Evolutionary conservation across 192 early-diverging fungal genomes (phyloP).

Genomic region (Mortierella alpina): DNA sequence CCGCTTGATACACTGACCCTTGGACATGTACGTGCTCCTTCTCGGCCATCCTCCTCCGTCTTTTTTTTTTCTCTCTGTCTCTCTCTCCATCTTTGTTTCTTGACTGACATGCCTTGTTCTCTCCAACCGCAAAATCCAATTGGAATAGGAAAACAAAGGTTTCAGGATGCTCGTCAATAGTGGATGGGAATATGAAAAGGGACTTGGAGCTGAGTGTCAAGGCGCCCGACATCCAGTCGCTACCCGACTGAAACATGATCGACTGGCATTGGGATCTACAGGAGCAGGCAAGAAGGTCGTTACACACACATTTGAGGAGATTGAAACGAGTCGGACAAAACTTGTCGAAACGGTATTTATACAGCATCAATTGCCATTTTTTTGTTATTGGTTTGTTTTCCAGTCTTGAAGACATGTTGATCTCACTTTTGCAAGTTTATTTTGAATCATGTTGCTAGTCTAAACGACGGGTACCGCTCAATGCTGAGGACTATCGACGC

Average conservation of each 20-base stretch:
- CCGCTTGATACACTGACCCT: conserved; percentile 31
- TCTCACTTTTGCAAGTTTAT: neutral
- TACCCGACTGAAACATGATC: conserved; percentile 59
- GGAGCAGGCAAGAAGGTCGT: conserved; percentile 22
- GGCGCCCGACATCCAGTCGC: conserved; percentile 57
- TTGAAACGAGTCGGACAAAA: conserved; percentile 31
- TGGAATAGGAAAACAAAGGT: conserved; percentile 51
- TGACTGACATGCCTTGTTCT: neutral
- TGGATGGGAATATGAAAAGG: conserved; percentile 65
- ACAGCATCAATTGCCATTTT: too few species aligned
- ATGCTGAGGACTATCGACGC: conserved; percentile 30
- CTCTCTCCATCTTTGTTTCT: neutral
- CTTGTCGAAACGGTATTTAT: conserved; percentile 31
- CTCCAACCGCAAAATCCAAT: neutral
- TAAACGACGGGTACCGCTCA: conserved; percentile 32
- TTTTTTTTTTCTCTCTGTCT: neutral
- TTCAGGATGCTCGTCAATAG: conserved; percentile 60
- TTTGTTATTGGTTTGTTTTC: neutral
- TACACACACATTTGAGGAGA: conserved; percentile 35
- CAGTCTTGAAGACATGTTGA: too few species aligned
- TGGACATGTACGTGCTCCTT: conserved; percentile 25
- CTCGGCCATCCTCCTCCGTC: too few species aligned
- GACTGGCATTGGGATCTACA: conserved; percentile 54
- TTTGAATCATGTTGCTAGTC: conserved; percentile 12
- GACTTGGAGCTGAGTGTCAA: conserved; percentile 56